Percentiles rank a stretch among this genome's conserved stretches.
Conservation (phyloP, 2,329 filamentous ascomycete genomes). For the Fusarium algeriense region DNA sequence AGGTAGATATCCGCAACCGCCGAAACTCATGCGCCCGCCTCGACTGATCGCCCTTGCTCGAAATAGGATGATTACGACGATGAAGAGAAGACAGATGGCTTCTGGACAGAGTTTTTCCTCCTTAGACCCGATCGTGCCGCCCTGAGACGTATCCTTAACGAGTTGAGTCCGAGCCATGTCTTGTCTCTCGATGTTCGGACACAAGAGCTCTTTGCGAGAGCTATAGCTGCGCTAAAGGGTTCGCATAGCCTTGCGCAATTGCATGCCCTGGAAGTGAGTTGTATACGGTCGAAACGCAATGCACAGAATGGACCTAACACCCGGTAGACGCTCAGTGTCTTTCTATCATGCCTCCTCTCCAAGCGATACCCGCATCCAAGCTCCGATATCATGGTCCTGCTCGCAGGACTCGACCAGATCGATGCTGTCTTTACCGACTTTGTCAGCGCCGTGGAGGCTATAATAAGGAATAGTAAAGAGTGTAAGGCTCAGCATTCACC, state of each 20-base stretch:
- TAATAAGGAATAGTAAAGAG: slow-evolving; percentile 80
- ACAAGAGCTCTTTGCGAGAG: slow-evolving; percentile 80
- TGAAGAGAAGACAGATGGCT: slow-evolving; percentile 83
- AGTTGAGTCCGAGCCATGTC: slow-evolving; percentile 79
- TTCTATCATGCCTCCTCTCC: slow-evolving; percentile 82
- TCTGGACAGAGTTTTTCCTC: slow-evolving; percentile 97
- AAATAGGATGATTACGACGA: slow-evolving; percentile 73
- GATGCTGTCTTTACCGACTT: slow-evolving; percentile 91
- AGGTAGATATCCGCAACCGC: slow-evolving; percentile 46
- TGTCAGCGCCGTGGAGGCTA: slow-evolving; percentile 82
- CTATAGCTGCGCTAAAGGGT: slow-evolving; percentile 76
- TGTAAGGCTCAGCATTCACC: slow-evolving; percentile 62
- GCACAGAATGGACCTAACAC: slow-evolving; percentile 41
- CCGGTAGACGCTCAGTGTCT: slow-evolving; percentile 84
- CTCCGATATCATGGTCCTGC: slow-evolving; percentile 90
- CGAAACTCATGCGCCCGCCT: slow-evolving; percentile 34
- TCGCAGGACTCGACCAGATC: slow-evolving; percentile 89
- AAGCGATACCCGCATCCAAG: slow-evolving; percentile 97
- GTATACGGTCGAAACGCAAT: slow-evolving; percentile 50
- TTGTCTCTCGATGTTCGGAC: slow-evolving; percentile 82
- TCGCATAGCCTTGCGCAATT: slow-evolving; percentile 72
- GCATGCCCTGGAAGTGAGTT: slow-evolving; percentile 85
- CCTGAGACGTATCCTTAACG: slow-evolving; percentile 76
- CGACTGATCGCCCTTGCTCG: slow-evolving; percentile 47
- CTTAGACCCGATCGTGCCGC: slow-evolving; percentile 80